Base-by-base conservation (phyloP, 345 rosid species). In the rapeseed (Brassica napus) region DNA sequence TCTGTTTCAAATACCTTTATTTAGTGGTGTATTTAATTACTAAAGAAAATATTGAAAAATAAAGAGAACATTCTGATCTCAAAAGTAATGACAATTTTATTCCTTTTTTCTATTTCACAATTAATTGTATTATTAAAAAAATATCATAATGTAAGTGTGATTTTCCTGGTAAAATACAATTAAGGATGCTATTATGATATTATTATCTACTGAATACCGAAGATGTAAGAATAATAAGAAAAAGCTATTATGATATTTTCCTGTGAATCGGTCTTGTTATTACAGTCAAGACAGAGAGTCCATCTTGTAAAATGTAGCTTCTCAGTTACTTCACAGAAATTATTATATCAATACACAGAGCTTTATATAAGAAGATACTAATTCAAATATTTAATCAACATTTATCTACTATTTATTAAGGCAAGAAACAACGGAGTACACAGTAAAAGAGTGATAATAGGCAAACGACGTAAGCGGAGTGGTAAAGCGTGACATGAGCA, bases 381-480 rank as follows among this genome's bases (percentile, higher is more conserved):
- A 11, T 12, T 47, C 14, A 1, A 47, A 47, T 52, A 52, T 52
- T 52, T 42, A 42, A 52, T 52, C 5, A 18, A 57, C 26, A 18
- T 18, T 57, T 57, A 57, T 57, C 61, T 57, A 57, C 61, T 57
- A 57, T 7, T 57, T 57, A 8, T 18, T 18, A 21, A 58, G 14
- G 14, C 62, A 58, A 58, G 62, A 58, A 58, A 58, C 57, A n/a
- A n/a, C 18, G 57, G 18, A 52, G 57, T 52, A n/a, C 6, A 52
- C 3, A 23, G 24, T 54, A 54, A 67, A 49, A 65, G 61, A 69
- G 39, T 39, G 76, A 39, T 60, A 72, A 60, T 37, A 72, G 67
- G 68, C 37, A 4, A 9, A 23, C 66, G 55, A 23, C 18, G 66
- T 23, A 58, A 10, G 34, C 32, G 32, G 64, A 60, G 64, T 60